Percentiles rank a stretch among this genome's conserved stretches.
These are phyloP conservation scores for Vitis rotundifolia DNA, from an alignment of 164 flowering plant species.

Conservation along the genomic window DNA sequence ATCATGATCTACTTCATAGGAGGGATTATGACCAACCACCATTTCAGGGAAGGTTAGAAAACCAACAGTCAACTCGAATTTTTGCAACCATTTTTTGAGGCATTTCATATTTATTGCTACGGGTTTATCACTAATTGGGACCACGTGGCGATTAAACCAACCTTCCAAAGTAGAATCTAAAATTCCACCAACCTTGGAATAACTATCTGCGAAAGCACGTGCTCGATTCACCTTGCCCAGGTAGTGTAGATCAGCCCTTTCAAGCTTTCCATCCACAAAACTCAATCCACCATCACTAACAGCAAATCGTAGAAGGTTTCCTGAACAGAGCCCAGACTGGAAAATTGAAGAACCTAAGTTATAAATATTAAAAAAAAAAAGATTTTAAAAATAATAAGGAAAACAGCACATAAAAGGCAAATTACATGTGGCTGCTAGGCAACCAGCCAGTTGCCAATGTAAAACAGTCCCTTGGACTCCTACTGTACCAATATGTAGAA, in stretches of 20 bases:
- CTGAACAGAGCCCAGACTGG: conserved; percentile 63
- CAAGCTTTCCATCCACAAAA: conserved; percentile 77
- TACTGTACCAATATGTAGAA: too few relatives aligned
- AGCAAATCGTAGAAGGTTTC: conserved; percentile 74
- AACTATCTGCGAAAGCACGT: conserved; percentile 92
- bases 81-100: not conserved
- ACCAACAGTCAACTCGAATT: too few relatives aligned
- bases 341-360: conserved; percentile 5
- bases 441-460: too few relatives aligned
- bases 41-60: not conserved
- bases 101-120: not conserved
- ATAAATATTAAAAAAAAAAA: not conserved
- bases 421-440: too few relatives aligned
- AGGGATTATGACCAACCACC: not conserved
- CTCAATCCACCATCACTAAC: conserved; percentile 68
- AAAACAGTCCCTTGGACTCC: too few relatives aligned
- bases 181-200: conserved; percentile 71
- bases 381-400: not conserved
- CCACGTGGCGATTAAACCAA: not conserved
- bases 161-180: not conserved
- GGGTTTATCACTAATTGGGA: not conserved
- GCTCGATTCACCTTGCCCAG: conserved; percentile 70
- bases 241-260: conserved; percentile 76
- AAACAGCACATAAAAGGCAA: not conserved
- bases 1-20: not conserved